Evolutionary conservation across 352 stramenopile species (phyloP).

Genomic region (Globisporangium spinosum): DNA sequence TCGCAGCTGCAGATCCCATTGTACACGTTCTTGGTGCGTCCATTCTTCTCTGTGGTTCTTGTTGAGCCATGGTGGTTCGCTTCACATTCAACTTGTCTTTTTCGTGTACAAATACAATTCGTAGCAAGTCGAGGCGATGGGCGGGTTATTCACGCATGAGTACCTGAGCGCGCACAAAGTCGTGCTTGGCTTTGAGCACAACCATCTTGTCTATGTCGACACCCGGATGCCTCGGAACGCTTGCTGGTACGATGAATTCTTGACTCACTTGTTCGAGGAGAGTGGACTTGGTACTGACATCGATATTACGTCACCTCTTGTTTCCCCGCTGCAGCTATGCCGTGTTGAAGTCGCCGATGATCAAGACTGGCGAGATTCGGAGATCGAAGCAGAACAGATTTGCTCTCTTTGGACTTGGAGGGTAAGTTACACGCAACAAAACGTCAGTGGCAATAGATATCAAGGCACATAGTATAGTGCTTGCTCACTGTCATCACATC

Average conservation of each 20-base stretch:
- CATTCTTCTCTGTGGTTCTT: background rate
- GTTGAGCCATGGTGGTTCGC: background rate
- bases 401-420: slow-evolving; percentile 58
- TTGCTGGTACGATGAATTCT: slow-evolving; percentile 37
- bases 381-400: slow-evolving; percentile 45
- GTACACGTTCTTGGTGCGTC: slow-evolving; percentile 28
- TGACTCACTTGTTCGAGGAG: background rate
- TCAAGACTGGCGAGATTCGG: slow-evolving; percentile 48
- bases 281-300: background rate
- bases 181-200: slow-evolving; percentile 63
- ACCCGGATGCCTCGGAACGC: slow-evolving; percentile 48
- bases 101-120: background rate
- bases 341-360: slow-evolving; percentile 43
- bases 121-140: slow-evolving; percentile 38
- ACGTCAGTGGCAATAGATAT: background rate
- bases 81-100: background rate
- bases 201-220: slow-evolving; percentile 61
- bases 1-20: slow-evolving; percentile 36
- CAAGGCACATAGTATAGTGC: background rate
- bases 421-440: slow-evolving; percentile 29
- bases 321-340: slow-evolving; percentile 34
- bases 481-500: background rate
- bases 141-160: slow-evolving; percentile 71
- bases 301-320: background rate
- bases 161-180: slow-evolving; percentile 51